phyloP scores from a whole-genome alignment of 441 rosid species.

The Populus hybrid region DNA sequence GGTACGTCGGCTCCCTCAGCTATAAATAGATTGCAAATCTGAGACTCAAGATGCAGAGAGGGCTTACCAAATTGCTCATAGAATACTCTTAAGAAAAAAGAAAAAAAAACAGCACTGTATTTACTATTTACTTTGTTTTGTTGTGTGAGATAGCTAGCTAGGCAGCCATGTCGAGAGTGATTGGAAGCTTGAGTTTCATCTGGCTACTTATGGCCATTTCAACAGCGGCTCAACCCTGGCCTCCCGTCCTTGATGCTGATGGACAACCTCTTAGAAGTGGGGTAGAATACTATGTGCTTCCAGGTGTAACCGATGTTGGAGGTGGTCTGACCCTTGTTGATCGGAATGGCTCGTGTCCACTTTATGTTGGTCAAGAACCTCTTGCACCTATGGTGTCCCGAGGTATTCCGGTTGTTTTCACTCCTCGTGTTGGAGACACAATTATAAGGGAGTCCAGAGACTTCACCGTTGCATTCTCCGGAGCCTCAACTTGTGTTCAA shows the following conservation, averaged over 20 bases:
- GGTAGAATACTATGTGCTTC: conserved; percentile 4
- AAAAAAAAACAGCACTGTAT: background rate
- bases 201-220: background rate
- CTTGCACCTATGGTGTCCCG: background rate
- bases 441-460: conserved; percentile 7
- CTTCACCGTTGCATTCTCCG: background rate
- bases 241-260: background rate
- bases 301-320: conserved; percentile 12
- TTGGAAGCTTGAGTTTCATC: background rate
- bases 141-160: background rate
- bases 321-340: conserved; percentile 9
- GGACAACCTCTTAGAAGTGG: background rate
- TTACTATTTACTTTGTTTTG: background rate
- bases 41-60: background rate
- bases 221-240: background rate
- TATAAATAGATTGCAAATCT: background rate
- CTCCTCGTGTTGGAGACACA: conserved; percentile 1
- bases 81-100: background rate
- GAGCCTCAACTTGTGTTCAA: background rate
- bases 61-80: background rate
- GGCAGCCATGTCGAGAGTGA: background rate
- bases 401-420: conserved; percentile 10
- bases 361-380: background rate
- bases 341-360: conserved; percentile 6
- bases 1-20: background rate